Evolutionary conservation across 1,139 yeast genomes (phyloP).

Genomic region (Geotrichum macrosporum): DNA sequence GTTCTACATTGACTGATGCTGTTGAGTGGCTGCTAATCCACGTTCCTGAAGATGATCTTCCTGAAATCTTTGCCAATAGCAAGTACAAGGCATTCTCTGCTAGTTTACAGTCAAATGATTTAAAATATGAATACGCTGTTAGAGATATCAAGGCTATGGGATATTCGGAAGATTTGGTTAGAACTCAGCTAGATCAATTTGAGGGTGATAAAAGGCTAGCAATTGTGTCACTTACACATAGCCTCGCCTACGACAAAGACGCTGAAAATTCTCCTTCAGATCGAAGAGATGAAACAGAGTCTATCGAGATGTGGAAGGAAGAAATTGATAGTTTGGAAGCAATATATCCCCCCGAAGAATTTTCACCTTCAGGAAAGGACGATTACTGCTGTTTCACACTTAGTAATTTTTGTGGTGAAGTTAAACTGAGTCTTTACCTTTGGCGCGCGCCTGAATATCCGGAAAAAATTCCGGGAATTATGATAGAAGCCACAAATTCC

Average conservation of each 20-base stretch:
- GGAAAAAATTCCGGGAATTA: conserved; percentile 34
- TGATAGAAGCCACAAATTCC: conserved; percentile 35
- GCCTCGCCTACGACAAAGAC: conserved; percentile 34
- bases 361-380: conserved; percentile 13
- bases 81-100: conserved; percentile 35
- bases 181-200: conserved; percentile 45
- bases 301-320: conserved; percentile 56
- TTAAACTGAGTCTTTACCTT: conserved; percentile 22
- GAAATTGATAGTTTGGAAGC: conserved; percentile 68
- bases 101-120: conserved; percentile 38
- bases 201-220: conserved; percentile 50
- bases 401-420: conserved; percentile 15
- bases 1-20: conserved; percentile 45
- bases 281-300: conserved; percentile 12
- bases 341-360: conserved; percentile 43
- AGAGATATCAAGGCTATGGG: conserved; percentile 63
- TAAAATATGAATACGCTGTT: conserved; percentile 47
- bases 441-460: conserved; percentile 32
- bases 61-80: conserved; percentile 43
- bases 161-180: conserved; percentile 59
- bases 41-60: conserved; percentile 91
- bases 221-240: conserved; percentile 42
- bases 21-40: conserved; percentile 83
- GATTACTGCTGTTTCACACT: conserved; percentile 21
- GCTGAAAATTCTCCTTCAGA: neutral